Conservation (phyloP, 192 early-diverging fungal species). For the Chytriomyces sp. region DNA sequence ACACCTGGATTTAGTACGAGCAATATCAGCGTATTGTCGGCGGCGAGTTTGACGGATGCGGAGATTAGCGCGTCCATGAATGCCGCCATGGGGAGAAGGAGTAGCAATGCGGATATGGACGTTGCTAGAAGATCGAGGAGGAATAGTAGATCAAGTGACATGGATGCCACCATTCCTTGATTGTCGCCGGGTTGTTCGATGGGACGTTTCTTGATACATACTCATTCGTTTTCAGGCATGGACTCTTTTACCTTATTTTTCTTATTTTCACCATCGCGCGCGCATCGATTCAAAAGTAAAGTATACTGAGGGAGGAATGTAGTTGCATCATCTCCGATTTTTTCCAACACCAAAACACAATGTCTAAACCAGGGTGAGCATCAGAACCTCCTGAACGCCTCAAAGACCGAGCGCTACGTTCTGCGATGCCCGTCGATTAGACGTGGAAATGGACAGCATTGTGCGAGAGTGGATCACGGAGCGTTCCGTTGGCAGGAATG, state of each 20-base stretch:
- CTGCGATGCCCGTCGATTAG: too few relatives aligned
- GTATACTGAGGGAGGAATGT: too few relatives aligned
- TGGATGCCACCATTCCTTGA: too few relatives aligned
- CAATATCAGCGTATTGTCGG: constrained; percentile 22
- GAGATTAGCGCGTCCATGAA: not conserved
- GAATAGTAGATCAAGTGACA: too few relatives aligned
- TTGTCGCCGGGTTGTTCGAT: not conserved
- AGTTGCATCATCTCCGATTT: too few relatives aligned
- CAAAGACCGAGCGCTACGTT: too few relatives aligned
- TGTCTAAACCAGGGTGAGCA: constrained; percentile 25
- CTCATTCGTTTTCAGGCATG: too few relatives aligned
- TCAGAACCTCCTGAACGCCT: constrained; percentile 5
- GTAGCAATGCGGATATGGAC: not conserved
- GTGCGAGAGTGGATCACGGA: too few relatives aligned
- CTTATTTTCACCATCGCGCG: not conserved
- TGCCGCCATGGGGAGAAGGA: not conserved
- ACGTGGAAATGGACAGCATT: too few relatives aligned
- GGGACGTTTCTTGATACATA: not conserved
- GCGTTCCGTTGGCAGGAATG: too few relatives aligned
- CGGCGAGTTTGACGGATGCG: not conserved
- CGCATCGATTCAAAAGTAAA: too few relatives aligned
- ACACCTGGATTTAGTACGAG: constrained; percentile 26
- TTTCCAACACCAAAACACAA: too few relatives aligned
- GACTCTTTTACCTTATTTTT: not conserved
- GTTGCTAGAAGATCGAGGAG: not conserved